Evolutionary conservation across 2,329 filamentous ascomycete genomes (phyloP), one percentile per base, ranked within the genome.

Genomic region (Aspergillus sergii): DNA sequence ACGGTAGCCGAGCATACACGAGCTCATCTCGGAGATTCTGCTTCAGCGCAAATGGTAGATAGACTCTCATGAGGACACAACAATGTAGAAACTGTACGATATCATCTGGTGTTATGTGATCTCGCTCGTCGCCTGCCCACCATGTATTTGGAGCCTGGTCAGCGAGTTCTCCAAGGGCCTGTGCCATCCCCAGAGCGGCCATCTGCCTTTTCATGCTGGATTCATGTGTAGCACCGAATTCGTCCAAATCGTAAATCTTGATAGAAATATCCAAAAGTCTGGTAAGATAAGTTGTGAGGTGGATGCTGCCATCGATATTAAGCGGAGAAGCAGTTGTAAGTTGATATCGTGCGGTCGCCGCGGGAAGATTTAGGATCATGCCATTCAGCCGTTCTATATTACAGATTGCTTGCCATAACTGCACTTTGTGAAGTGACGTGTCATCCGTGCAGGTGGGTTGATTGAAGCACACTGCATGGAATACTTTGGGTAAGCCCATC

Each of bases 361-460:
- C 66, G 14, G 77, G 77, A 7, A 79, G 62, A 61, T 79, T 79
- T 53, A 76, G 69, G 23, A 78, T 65, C 70, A 76, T 74, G 1
- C 72, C 72, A 2, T 67, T 57, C 4, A 80, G 58, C 43, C 76
- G 65, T 23, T 79, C 76, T 2, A 72, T 64, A 14, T 69, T 68
- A 61, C 74, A 78, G 6, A 78, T 68, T 3, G 71, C 67, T 28
- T 74, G 67, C 76, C 76, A 78, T 1, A 78, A 57, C 50, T 72
- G 69, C 23, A 71, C 68, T 58, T 68, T 74, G 10, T 68, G 66
- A 43, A 61, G 19, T 30, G 59, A 61, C 4, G 28, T 14, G 10
- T 54, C 60, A 11, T 71, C 59, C 5, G 43, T 14, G 23, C 32
- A 56, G 21, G 21, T 48, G 30, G 45, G 5, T 19, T 51, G 64